Conservation (phyloP, 2,329 filamentous ascomycete species). For the Aureobasidium sp. region DNA sequence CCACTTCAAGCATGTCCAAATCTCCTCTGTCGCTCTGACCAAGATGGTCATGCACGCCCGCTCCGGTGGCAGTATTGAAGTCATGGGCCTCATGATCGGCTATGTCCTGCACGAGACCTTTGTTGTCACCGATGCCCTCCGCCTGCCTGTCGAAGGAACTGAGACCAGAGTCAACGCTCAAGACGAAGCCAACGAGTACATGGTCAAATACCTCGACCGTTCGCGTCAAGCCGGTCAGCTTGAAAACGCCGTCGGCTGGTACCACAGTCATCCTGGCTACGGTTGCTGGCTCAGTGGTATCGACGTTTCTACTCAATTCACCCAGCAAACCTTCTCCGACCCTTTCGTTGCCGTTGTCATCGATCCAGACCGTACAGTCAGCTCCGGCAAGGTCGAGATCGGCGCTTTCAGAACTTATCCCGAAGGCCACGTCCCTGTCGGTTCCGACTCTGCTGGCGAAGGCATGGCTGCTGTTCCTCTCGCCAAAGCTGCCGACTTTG, state of each 20-base stretch:
- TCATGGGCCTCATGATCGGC: slow-evolving; percentile 98
- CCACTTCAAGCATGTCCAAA: slow-evolving; percentile 89
- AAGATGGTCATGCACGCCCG: slow-evolving; percentile 99
- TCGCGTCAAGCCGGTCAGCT: slow-evolving; percentile 67
- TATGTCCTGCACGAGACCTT: slow-evolving; percentile 81
- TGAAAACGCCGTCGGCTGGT: slow-evolving; percentile 97
- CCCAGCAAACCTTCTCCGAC: slow-evolving; percentile 78
- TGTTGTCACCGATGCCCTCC: slow-evolving; percentile 88
- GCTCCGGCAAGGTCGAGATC: slow-evolving; percentile 91
- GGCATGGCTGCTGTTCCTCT: slow-evolving; percentile 74
- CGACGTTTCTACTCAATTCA: slow-evolving; percentile 79
- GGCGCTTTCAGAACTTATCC: slow-evolving; percentile 93
- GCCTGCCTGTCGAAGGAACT: slow-evolving; percentile 93
- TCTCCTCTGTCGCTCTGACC: slow-evolving; percentile 85
- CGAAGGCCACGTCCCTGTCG: slow-evolving; percentile 54
- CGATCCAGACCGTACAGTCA: slow-evolving; percentile 91
- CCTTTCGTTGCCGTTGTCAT: slow-evolving; percentile 95
- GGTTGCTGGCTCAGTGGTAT: slow-evolving; percentile 97
- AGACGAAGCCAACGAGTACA: slow-evolving; percentile 93
- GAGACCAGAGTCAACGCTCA: slow-evolving; percentile 97
- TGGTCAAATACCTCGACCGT: slow-evolving; percentile 73
- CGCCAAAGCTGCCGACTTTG: slow-evolving; percentile 93
- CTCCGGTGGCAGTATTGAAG: slow-evolving; percentile 83
- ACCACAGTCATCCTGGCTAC: slow-evolving; percentile 95
- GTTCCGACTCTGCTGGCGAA: slow-evolving; percentile 25